Conservation (phyloP, 257 asterid genomes). For the Salvia splendens region DNA sequence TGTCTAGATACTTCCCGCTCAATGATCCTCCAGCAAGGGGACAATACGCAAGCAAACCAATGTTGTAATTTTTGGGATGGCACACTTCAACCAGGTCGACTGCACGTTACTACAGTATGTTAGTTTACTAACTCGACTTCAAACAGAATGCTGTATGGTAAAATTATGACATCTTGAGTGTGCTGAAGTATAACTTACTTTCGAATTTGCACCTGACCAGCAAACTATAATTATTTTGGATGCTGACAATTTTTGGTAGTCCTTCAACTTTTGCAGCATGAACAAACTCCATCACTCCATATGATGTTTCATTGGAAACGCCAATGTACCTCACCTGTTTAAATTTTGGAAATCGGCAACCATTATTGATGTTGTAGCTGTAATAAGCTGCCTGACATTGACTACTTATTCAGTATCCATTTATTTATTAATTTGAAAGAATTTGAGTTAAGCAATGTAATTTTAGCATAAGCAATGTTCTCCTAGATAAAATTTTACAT, state of each 20-base stretch:
- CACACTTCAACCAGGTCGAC: slow-evolving; percentile 93
- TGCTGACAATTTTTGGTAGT: slow-evolving; percentile 87
- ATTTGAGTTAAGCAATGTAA: slow-evolving; percentile 6
- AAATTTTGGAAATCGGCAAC: slow-evolving; percentile 4
- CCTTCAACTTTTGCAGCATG: slow-evolving; percentile 88
- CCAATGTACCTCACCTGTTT: slow-evolving; percentile 90
- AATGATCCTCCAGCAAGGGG: slow-evolving; percentile 87
- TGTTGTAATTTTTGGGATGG: slow-evolving; percentile 83
- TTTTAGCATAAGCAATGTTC: background rate
- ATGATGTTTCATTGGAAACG: slow-evolving; percentile 92
- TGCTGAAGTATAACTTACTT: slow-evolving; percentile 47
- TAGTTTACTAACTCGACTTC: background rate
- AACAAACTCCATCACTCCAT: slow-evolving; percentile 93
- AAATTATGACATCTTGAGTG: slow-evolving; percentile 2
- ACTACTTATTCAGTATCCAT: background rate
- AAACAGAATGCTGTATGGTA: background rate
- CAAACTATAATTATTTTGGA: slow-evolving; percentile 83
- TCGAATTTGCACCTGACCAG: slow-evolving; percentile 79
- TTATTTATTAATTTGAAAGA: background rate
- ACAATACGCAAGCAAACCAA: slow-evolving; percentile 88
- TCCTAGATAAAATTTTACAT: background rate
- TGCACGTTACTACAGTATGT: slow-evolving; percentile 35
- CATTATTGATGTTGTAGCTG: slow-evolving; percentile 6
- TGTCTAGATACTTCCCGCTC: slow-evolving; percentile 78
- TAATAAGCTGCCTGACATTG: background rate